These are phyloP conservation scores for Rutstroemia sydowiana DNA, from an alignment of 2,329 filamentous ascomycete genomes.

Conservation along the genomic window DNA sequence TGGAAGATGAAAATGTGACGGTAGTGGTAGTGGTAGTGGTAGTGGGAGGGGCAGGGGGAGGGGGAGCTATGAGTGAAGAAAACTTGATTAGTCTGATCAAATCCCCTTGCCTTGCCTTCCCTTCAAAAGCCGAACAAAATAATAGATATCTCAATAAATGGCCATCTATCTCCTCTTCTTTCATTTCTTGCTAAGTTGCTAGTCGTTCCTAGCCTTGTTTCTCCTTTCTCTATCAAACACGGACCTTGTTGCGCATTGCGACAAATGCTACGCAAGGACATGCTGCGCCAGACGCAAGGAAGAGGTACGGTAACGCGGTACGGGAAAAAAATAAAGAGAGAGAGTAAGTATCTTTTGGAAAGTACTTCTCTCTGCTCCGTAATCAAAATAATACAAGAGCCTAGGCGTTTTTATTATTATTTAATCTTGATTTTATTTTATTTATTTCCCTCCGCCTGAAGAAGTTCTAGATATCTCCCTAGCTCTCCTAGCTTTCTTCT, in stretches of 20 bases:
- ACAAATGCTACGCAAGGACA: constrained; percentile 6
- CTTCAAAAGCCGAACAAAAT: no score
- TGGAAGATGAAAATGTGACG: neutral
- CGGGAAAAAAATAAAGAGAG: neutral
- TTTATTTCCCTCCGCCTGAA: no score
- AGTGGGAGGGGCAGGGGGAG: no score
- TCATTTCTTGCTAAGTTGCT: neutral
- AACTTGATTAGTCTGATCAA: no score
- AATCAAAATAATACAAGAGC: no score
- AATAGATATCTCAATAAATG: no score
- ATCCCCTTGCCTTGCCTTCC: no score
- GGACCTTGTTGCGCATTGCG: neutral
- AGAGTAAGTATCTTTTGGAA: neutral
- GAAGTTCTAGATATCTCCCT: neutral
- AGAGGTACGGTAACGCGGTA: constrained; percentile 3
- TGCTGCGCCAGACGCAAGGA: constrained; percentile 8
- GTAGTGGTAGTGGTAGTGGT: neutral
- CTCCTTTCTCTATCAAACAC: neutral
- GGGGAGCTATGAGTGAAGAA: no score
- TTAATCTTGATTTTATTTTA: no score
- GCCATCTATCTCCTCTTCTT: neutral
- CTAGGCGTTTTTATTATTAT: no score
- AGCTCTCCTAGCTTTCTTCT: neutral
- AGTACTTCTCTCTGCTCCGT: no score
- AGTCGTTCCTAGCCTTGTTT: neutral